Percentiles rank a stretch among this genome's conserved stretches.
These are phyloP conservation scores for Stachybotrys chlorohalonatus DNA, from an alignment of 2,329 filamentous ascomycete species.

Conservation along the genomic window DNA sequence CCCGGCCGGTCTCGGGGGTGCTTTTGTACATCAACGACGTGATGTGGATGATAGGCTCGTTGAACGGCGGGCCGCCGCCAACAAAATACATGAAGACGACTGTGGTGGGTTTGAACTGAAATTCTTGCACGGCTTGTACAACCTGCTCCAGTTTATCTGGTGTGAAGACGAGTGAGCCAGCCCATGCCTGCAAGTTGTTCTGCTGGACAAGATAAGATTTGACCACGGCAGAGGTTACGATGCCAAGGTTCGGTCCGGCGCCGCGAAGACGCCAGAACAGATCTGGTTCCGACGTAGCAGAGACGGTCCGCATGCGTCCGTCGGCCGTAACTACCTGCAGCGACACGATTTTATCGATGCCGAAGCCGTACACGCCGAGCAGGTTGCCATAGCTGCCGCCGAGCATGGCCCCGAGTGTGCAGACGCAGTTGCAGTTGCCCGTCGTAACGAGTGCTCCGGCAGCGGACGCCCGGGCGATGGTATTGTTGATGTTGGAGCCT, in stretches of 20 bases:
- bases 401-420: slow-evolving; percentile 9
- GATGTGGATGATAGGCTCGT: slow-evolving; percentile 18
- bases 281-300: slow-evolving; percentile 18
- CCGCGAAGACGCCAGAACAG: slow-evolving; percentile 40
- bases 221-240: slow-evolving; percentile 36
- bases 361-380: slow-evolving; percentile 5
- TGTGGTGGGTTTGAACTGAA: slow-evolving; percentile 23
- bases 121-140: slow-evolving; percentile 24
- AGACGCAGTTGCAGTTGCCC: slow-evolving; percentile 4
- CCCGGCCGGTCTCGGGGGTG: slow-evolving; percentile 15
- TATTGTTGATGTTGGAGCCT: slow-evolving; percentile 5
- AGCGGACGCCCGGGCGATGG: not conserved
- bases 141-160: slow-evolving; percentile 18
- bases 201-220: slow-evolving; percentile 25
- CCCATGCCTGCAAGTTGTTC: slow-evolving; percentile 12
- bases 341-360: slow-evolving; percentile 23
- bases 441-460: slow-evolving; percentile 1
- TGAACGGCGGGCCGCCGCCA: slow-evolving; percentile 8
- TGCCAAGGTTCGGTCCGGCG: slow-evolving; percentile 40
- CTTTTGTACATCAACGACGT: slow-evolving; percentile 20
- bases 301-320: slow-evolving; percentile 14
- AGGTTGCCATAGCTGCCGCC: slow-evolving; percentile 8
- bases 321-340: slow-evolving; percentile 5
- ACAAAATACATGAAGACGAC: slow-evolving; percentile 24
- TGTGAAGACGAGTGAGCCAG: slow-evolving; percentile 12